Evolutionary conservation across 2,329 filamentous ascomycete genomes (phyloP), one percentile per base, ranked within the genome.

Genomic region (Paecilomyces niveus): DNA sequence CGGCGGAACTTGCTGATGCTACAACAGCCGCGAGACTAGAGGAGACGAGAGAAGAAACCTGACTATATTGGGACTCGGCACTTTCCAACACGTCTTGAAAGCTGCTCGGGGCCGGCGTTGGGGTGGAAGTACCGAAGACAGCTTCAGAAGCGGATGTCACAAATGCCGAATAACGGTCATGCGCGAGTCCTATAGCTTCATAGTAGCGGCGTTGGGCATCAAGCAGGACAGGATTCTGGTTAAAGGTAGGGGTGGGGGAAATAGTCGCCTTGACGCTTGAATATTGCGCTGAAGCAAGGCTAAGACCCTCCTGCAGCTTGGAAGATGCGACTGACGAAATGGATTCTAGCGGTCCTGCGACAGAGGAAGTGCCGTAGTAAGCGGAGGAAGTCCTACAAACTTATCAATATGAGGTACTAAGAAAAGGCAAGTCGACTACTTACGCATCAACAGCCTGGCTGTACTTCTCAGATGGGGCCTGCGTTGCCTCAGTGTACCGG

Each of bases 161-260:
- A 67, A 94, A 93, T 54, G 87, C 87, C 4, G 87, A 85, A 71
- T 94, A 94, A 39, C 87, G 85, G 51, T 86, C 89, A 67, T 95
- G 88, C 0, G 91, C 90, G 52, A 90, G 73, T 29, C 90, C 90
- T 24, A 94, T 74, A 10, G 87, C 89, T 62, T 90, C 88, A 65
- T 91, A 92, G 72, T 93, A 93, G 58, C 88, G 77, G 80, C 86
- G 69, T 79, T 84, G 69, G 77, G 84, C 75, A 80, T 83, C 78
- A 75, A 87, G 72, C 76, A 87, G 60, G 72, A 81, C 72, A 69
- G 79, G 72, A 65, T 84, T 63, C 74, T 85, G 63, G 70, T 80
- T 77, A 29, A 78, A 76, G 1, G 87, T 85, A 1, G 86, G 82
- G 49, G 86, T 83, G 13, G 85, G 80, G 21, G 86, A 84, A 49